These are phyloP conservation scores for Lepidium sativum DNA, from an alignment of 345 rosid species.

Conservation along the genomic window DNA sequence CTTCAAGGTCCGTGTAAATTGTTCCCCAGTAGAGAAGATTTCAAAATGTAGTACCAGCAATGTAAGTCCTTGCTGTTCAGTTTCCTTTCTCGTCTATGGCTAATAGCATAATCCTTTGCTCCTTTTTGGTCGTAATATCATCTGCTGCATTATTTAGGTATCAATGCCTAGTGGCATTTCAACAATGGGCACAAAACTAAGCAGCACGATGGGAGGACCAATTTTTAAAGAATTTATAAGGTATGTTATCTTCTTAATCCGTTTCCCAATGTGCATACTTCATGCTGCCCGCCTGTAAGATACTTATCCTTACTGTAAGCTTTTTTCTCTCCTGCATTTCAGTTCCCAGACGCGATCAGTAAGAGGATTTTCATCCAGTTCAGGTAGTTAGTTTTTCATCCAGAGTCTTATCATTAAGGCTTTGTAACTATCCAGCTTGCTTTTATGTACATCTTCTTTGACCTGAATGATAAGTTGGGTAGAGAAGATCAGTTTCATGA, in stretches of 20 bases:
- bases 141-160: slow-evolving; percentile 29
- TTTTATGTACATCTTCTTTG: background rate
- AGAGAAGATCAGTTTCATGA: background rate
- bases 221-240: slow-evolving; percentile 23
- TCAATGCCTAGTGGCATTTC: slow-evolving; percentile 30
- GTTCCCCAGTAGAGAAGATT: slow-evolving; percentile 24
- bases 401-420: background rate
- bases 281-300: background rate
- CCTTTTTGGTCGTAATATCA: background rate
- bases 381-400: slow-evolving; percentile 39
- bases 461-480: background rate
- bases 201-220: slow-evolving; percentile 34
- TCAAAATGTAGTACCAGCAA: slow-evolving; percentile 21
- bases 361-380: slow-evolving; percentile 69
- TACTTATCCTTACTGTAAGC: slow-evolving; percentile 8
- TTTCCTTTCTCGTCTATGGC: background rate
- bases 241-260: slow-evolving; percentile 16
- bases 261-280: background rate
- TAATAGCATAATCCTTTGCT: background rate
- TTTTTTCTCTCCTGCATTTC: slow-evolving; percentile 17
- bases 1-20: slow-evolving; percentile 26
- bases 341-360: slow-evolving; percentile 43
- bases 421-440: background rate
- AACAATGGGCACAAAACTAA: slow-evolving; percentile 25
- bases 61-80: slow-evolving; percentile 34